Base-by-base conservation (phyloP, 164 flowering plant species). In the Vitis rupestris region DNA sequence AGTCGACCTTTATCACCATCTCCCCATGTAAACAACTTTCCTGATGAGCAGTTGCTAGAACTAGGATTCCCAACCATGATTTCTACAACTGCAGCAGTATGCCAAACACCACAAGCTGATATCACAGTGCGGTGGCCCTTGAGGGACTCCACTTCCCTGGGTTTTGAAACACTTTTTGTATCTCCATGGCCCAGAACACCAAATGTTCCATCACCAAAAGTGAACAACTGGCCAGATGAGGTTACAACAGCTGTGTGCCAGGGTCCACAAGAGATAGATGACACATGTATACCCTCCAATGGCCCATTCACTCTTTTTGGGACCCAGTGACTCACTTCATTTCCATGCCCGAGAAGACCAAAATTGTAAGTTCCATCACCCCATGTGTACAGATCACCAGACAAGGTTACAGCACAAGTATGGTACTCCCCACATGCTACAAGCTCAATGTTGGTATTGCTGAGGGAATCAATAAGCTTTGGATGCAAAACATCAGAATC, bases 91-190 rank as follows among this genome's bases (percentile, higher is more conserved):
- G 99, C 99, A 75, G 99, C 99, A 78, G 99, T 93, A 79, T 95
- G 99, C 99, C 99, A 95, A 70, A 93, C 97, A 68, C 99, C 99
- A 89, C 98, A 95, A 71, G 98, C 90, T 55, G 95, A 98, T 74
- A 93, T 85, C 17, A 95, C 94, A 63, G 98, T 95, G 31, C 97
- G 93, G 51, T 91, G 94, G 15, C 98, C 98, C 83, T 87, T 93
- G 0, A 95, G 90, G 30, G 98, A 95, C 72, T 95, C 98, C 67
- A 95, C 99, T 82, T 95, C 99, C 75, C 95, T 88, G 10, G 99
- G 99, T 57, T 83, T 73, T 16, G 91, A 83, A 52, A 89, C 84
- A 86, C 98, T 93, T 72, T 56, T 78, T 17, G 92, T 81, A 77
- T 95, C 97, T 62, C 99, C 98, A 84, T 95, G 99, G 63, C 99